Conservation (phyloP, 192 early-diverging fungal genomes). For the Linnemannia hyalina region DNA sequence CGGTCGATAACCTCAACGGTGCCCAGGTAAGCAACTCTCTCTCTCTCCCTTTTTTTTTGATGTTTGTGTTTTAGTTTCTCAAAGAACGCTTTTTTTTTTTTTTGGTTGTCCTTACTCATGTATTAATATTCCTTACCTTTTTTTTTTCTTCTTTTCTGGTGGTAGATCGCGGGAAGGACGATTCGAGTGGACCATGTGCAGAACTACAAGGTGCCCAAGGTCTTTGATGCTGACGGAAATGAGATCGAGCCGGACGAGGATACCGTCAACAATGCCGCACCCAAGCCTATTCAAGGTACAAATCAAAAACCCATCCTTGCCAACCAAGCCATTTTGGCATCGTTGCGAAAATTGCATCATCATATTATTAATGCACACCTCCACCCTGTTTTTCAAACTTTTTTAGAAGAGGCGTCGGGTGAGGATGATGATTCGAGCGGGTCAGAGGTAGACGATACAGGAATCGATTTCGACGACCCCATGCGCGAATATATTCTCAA, state of each 20-base stretch:
- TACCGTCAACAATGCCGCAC: conserved; percentile 44
- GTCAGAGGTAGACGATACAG: conserved; percentile 59
- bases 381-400: neutral
- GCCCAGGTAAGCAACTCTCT: conserved; percentile 58
- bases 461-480: conserved; percentile 77
- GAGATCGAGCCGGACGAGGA: conserved; percentile 58
- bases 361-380: neutral
- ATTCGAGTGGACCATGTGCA: conserved; percentile 84
- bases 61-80: too few species aligned
- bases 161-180: conserved; percentile 63
- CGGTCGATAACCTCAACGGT: conserved; percentile 97
- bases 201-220: conserved; percentile 74
- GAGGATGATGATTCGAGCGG: conserved; percentile 37
- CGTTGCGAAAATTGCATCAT: neutral
- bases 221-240: conserved; percentile 62
- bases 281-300: conserved; percentile 52
- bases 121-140: neutral
- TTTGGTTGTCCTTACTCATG: neutral
- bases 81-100: neutral
- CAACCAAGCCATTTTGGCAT: neutral
- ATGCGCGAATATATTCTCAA: conserved; percentile 80
- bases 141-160: conserved; percentile 16
- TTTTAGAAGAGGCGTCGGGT: conserved; percentile 21
- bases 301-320: neutral
- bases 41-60: too few species aligned